Evolutionary conservation across 345 rosid genomes (phyloP).

Genomic region (Rhodamnia argentea): DNA sequence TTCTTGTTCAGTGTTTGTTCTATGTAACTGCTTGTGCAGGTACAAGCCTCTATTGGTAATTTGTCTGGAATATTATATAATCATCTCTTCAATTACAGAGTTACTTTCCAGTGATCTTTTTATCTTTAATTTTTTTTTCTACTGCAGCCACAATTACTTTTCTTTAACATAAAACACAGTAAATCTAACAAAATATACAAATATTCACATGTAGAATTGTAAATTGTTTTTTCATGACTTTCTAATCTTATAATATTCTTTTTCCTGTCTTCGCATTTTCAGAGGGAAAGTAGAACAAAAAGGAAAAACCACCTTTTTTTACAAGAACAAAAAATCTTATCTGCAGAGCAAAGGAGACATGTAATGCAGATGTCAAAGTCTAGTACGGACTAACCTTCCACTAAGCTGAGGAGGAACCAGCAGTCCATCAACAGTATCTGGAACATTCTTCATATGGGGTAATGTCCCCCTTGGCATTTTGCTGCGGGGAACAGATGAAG

Average conservation of each 20-base stretch:
- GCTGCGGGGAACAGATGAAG: slow-evolving; percentile 30
- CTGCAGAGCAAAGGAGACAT: background rate
- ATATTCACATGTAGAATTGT: background rate
- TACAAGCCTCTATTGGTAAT: background rate
- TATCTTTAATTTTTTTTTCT: background rate
- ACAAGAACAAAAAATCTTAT: background rate
- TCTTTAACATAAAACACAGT: background rate
- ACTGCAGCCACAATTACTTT: background rate
- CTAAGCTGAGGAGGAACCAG: slow-evolving; percentile 82
- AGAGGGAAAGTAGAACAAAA: background rate
- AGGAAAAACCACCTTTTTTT: background rate
- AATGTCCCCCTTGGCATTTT: slow-evolving; percentile 58
- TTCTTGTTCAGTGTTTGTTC: background rate
- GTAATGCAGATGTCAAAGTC: background rate
- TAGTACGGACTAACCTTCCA: slow-evolving; percentile 47
- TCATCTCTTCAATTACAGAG: background rate
- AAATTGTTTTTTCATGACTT: background rate
- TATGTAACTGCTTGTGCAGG: background rate
- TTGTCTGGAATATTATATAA: background rate
- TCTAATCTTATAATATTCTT: background rate
- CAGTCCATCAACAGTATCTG: slow-evolving; percentile 51
- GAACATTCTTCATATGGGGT: slow-evolving; percentile 37
- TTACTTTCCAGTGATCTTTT: background rate
- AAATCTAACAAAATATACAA: background rate
- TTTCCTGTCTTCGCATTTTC: background rate